Percentiles rank a stretch among this genome's conserved stretches.
phyloP scores from a whole-genome alignment of 2,329 filamentous ascomycete genomes.

The Botrytis pseudocinerea region DNA sequence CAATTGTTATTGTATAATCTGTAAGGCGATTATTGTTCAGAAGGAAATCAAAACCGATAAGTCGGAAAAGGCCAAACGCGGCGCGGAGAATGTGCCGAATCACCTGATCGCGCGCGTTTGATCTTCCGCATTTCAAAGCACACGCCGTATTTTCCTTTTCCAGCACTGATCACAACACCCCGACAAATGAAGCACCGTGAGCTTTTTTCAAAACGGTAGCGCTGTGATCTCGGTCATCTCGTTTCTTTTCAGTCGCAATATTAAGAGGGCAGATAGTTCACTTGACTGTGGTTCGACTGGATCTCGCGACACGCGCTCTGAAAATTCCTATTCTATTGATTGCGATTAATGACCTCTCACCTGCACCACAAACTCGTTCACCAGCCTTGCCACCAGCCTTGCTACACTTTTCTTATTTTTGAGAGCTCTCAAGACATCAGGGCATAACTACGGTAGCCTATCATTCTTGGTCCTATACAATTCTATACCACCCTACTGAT shows the following conservation, averaged over 20 bases:
- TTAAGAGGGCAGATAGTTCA: neutral
- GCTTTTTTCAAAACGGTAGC: neutral
- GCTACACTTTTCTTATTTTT: neutral
- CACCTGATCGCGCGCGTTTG: neutral
- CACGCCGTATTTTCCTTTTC: neutral
- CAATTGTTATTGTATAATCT: too few species aligned
- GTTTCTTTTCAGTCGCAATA: neutral
- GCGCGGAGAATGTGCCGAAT: neutral
- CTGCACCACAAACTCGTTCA: neutral
- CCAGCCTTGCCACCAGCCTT: neutral
- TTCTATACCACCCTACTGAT: neutral
- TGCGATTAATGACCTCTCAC: neutral
- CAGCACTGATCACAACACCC: neutral
- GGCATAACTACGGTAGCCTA: neutral
- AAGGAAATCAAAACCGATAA: neutral
- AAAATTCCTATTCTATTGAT: neutral
- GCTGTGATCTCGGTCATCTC: neutral
- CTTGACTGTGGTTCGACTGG: neutral
- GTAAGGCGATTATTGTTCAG: neutral
- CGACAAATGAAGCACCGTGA: neutral
- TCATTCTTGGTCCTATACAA: neutral
- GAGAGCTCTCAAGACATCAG: neutral
- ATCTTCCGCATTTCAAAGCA: neutral
- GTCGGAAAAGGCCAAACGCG: neutral
- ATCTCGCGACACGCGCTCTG: neutral